Evolutionary conservation across 306 rosid genomes (phyloP).

Genomic region (Vachellia pachyceras): DNA sequence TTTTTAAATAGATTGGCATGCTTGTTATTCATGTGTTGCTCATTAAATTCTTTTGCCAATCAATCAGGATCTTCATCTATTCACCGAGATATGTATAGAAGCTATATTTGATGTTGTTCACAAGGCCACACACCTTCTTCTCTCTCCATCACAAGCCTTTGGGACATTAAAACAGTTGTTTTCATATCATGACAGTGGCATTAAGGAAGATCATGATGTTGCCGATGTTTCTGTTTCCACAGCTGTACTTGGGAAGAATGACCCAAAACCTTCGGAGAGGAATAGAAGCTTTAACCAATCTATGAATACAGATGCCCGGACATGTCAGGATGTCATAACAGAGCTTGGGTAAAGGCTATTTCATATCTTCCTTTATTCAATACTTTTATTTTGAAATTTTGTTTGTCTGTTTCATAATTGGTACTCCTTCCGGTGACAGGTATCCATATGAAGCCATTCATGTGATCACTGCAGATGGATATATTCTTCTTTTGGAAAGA

Average conservation of each 20-base stretch:
- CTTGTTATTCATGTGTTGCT: slow-evolving; percentile 26
- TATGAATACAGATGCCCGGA: slow-evolving; percentile 89
- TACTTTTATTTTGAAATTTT: slow-evolving; percentile 17
- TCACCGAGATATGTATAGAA: slow-evolving; percentile 79
- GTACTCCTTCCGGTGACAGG: slow-evolving; percentile 47
- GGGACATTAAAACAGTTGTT: slow-evolving; percentile 48
- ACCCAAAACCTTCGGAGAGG: slow-evolving; percentile 56
- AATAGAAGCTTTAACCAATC: slow-evolving; percentile 59
- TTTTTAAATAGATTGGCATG: background rate
- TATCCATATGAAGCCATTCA: slow-evolving; percentile 93
- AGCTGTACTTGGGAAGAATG: slow-evolving; percentile 63
- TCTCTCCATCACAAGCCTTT: slow-evolving; percentile 73
- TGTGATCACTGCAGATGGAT: slow-evolving; percentile 89
- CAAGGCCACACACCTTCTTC: slow-evolving; percentile 76
- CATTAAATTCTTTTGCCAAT: slow-evolving; percentile 19
- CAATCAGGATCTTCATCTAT: slow-evolving; percentile 88
- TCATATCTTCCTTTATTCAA: slow-evolving; percentile 27
- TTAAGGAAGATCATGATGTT: slow-evolving; percentile 37
- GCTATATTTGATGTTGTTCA: slow-evolving; percentile 76
- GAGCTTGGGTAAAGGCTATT: slow-evolving; percentile 79
- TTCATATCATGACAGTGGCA: slow-evolving; percentile 43
- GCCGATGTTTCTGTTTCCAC: slow-evolving; percentile 47
- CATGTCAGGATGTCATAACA: slow-evolving; percentile 95
- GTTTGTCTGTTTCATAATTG: slow-evolving; percentile 25
- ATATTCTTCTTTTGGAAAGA: slow-evolving; percentile 94